Evolutionary conservation across 768 basidiomycete genomes (phyloP).

Genomic region (Rhizopogon vesiculosus): DNA sequence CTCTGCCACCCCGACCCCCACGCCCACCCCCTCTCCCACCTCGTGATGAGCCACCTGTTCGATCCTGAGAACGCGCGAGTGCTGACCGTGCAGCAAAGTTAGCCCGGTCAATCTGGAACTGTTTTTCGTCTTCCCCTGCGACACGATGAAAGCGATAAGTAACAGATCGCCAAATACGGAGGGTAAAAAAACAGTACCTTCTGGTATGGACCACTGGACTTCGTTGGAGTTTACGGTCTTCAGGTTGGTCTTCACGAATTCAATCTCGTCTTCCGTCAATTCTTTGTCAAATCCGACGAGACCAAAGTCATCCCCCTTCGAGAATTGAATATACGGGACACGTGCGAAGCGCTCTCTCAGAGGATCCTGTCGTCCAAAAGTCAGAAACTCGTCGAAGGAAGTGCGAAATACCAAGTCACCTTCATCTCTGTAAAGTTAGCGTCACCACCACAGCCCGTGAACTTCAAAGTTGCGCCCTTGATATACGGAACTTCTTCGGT

Average conservation of each 20-base stretch:
- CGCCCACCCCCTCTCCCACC: constrained; percentile 43
- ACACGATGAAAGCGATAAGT: constrained; percentile 2
- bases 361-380: constrained; percentile 28
- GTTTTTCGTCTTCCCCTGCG: constrained; percentile 67
- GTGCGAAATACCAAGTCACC: constrained; percentile 17
- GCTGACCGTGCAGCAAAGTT: constrained; percentile 56
- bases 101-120: constrained; percentile 72
- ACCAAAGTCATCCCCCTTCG: constrained; percentile 40
- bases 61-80: constrained; percentile 34
- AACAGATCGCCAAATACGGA: not conserved
- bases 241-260: constrained; percentile 61
- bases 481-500: constrained; percentile 38
- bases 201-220: constrained; percentile 60
- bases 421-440: constrained; percentile 65
- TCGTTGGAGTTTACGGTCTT: constrained; percentile 61
- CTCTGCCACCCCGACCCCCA: constrained; percentile 29
- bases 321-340: constrained; percentile 44
- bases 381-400: not conserved
- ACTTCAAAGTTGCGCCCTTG: constrained; percentile 43
- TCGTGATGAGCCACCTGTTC: constrained; percentile 32
- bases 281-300: constrained; percentile 57
- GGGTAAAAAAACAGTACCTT: constrained; percentile 36
- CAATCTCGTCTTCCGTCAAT: constrained; percentile 67
- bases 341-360: constrained; percentile 44
- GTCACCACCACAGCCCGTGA: constrained; percentile 47